Percentiles rank a stretch among this genome's conserved stretches.
Conservation (phyloP, 306 rosid species). For the Dalbergia oliveri region DNA sequence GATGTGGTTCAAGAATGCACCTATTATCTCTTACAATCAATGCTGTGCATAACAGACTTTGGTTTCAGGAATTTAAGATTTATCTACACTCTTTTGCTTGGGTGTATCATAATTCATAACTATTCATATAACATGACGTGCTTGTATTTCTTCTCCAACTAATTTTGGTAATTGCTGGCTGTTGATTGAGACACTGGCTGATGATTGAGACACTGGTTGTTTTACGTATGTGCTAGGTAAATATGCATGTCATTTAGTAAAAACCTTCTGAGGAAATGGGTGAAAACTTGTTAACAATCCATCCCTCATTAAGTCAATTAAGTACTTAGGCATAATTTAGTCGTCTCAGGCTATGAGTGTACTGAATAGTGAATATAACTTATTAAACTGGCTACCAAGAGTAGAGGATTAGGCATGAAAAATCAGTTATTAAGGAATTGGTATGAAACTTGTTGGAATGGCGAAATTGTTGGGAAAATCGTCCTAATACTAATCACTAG, state of each 20-base stretch:
- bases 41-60: slow-evolving; percentile 15
- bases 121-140: slow-evolving; percentile 10
- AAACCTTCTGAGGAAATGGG: too few relatives aligned
- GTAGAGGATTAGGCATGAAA: slow-evolving; percentile 12
- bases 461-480: not conserved
- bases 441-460: not conserved
- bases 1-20: slow-evolving; percentile 38
- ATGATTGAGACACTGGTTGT: slow-evolving; percentile 18
- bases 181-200: slow-evolving; percentile 9
- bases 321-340: not conserved
- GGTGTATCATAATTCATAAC: not conserved
- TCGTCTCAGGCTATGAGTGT: not conserved
- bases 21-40: slow-evolving; percentile 6
- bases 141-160: not conserved
- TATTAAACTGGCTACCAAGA: slow-evolving; percentile 4
- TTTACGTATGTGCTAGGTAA: too few relatives aligned
- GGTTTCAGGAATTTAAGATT: slow-evolving; percentile 12
- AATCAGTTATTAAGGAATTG: not conserved
- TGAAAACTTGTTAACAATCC: not conserved
- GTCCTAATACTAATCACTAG: not conserved
- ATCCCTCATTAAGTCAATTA: not conserved
- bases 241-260: too few relatives aligned
- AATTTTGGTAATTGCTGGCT: slow-evolving; percentile 16
- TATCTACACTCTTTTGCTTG: slow-evolving; percentile 20
- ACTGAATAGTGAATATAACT: slow-evolving; percentile 4